A percentile compares a stretch with the other conserved stretches of the same genome.
Conservation (phyloP, 2,329 filamentous ascomycete species). For the Zasmidium angulare region DNA sequence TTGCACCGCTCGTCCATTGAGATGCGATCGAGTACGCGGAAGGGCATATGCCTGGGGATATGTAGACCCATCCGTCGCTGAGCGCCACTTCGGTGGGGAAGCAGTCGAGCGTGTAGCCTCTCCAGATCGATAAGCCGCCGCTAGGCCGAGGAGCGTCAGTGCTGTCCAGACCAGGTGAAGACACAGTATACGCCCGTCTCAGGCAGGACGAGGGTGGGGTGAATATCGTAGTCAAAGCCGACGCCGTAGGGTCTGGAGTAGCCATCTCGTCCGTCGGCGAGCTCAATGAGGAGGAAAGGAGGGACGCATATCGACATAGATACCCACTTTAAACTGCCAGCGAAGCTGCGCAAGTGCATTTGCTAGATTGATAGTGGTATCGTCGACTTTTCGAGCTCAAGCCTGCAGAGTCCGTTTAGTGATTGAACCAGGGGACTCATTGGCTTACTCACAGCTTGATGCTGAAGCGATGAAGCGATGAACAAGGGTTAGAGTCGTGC, state of each 20-base stretch:
- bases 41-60: slow-evolving; percentile 9
- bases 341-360: no score
- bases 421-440: not conserved
- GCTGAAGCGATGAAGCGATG: not conserved
- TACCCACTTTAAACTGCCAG: no score
- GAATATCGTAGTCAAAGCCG: slow-evolving; percentile 1
- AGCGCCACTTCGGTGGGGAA: slow-evolving; percentile 13
- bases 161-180: not conserved
- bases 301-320: not conserved
- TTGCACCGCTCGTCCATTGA: slow-evolving; percentile 7
- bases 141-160: not conserved
- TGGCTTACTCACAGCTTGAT: not conserved
- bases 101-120: slow-evolving; percentile 13
- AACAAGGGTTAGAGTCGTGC: not conserved
- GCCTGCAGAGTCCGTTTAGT: not conserved
- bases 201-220: slow-evolving; percentile 1
- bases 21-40: slow-evolving; percentile 11
- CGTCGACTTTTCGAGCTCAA: not conserved
- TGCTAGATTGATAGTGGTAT: no score
- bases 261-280: not conserved
- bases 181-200: not conserved
- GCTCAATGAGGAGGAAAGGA: not conserved
- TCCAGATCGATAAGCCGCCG: not conserved
- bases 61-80: slow-evolving; percentile 14
- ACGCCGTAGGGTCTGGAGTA: not conserved